Base-by-base conservation (phyloP, 2,329 filamentous ascomycete species). In the Fusarium marasasianum region DNA sequence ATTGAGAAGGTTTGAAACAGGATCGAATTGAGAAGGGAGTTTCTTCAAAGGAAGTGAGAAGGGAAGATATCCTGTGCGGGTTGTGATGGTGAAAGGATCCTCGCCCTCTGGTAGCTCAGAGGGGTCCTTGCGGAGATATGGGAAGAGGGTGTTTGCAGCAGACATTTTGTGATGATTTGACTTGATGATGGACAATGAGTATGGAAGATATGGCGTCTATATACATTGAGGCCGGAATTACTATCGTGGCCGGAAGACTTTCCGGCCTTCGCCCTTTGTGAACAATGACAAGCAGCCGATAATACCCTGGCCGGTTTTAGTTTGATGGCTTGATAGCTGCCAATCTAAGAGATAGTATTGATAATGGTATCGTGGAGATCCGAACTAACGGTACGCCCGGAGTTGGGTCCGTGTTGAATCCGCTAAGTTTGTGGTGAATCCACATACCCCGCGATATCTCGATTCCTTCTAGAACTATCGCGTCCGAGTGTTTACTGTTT, bases 61-160 rank as follows among this genome's bases (percentile, higher is more conserved):
- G 1, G 71, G 71, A 4, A 74, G 48, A 54, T 74, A 74, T 26
- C 71, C 71, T 37, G 54, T 74, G 18, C 71, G 71, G 13, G 71
- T 74, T n/a, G 71, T 74, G 55, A 74, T 74, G 13, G 71, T 74
- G 26, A 74, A 74, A 35, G 71, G 71, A 22, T 74, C 71, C 20
- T 74, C 71, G 2, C 71, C 71, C 40, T 67, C 67, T 31, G 71
- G 71, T 8, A 74, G 40, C 12, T 74, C 63, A 43, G 71, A 74
- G 4, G 71, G 71, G 12, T 74, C 71, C 50, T 74, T 74, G 7
- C 71, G 71, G 47, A 74, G 71, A 14, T 74, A 56, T 18, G 71
- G 71, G 50, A 74, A 74, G 55, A 74, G 71, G 5, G 71, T 74
- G 67, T 74, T 72, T 54, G 60, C 71, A 38, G 71, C 71, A 50